Evolutionary conservation across 2,329 filamentous ascomycete genomes (phyloP).

Genomic region (Diaporthe sp.): DNA sequence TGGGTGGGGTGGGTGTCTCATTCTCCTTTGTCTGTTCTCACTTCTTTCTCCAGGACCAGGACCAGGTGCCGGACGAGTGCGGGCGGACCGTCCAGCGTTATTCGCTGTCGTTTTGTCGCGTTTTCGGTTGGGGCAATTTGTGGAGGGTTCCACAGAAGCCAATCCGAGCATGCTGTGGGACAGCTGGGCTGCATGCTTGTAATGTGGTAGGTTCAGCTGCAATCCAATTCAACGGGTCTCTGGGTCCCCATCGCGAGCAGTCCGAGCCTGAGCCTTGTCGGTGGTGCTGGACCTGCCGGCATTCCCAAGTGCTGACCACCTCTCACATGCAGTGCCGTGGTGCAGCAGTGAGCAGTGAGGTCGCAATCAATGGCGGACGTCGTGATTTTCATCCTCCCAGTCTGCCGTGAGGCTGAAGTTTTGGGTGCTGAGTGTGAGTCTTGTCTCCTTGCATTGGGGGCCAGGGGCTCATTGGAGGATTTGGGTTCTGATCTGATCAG

Average conservation of each 20-base stretch:
- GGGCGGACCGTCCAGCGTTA: constrained; percentile 27
- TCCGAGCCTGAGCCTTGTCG: constrained; percentile 5
- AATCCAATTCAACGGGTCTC: constrained; percentile 29
- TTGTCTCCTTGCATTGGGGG: constrained; percentile 11
- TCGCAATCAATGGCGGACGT: constrained; percentile 7
- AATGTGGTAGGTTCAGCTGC: constrained; percentile 14
- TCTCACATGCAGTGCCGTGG: constrained; percentile 1
- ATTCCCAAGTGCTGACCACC: constrained; percentile 20
- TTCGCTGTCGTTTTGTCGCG: constrained; percentile 25
- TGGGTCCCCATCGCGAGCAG: constrained; percentile 12
- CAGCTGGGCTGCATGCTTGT: constrained; percentile 12
- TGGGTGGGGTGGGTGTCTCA: constrained; percentile 15
- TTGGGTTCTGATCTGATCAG: constrained; percentile 30
- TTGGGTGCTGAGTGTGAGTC: constrained; percentile 27
- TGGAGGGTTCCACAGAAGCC: constrained; percentile 30
- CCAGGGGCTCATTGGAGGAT: constrained; percentile 2
- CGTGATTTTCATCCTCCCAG: background rate
- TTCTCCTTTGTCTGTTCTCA: constrained; percentile 29
- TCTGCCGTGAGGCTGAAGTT: constrained; percentile 25
- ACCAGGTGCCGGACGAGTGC: constrained; percentile 12
- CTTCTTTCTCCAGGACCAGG: constrained; percentile 22
- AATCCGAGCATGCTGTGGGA: constrained; percentile 34
- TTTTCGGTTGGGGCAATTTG: constrained; percentile 31
- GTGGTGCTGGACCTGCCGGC: constrained; percentile 21
- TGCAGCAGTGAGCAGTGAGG: constrained; percentile 9